Evolutionary conservation across 73 alveolate species (phyloP).

Genomic region (Tetrahymena borealis): DNA sequence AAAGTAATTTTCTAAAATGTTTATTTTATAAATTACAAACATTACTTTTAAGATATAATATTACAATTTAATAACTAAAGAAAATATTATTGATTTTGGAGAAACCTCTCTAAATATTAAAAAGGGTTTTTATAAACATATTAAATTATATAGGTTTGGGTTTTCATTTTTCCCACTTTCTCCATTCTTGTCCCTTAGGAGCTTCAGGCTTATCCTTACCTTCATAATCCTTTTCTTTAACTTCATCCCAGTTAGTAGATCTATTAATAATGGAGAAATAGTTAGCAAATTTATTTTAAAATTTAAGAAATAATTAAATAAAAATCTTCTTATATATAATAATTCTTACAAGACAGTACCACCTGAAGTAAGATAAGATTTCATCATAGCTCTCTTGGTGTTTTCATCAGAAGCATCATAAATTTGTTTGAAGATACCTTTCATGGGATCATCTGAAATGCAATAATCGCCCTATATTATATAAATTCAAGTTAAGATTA

Average conservation of each 20-base stretch:
- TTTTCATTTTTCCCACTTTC: constrained; percentile 44
- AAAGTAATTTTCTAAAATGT: too few relatives aligned
- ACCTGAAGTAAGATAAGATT: constrained; percentile 79
- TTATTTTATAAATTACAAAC: too few relatives aligned
- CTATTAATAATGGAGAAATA: constrained; percentile 10
- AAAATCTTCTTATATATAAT: neutral
- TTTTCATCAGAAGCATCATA: constrained; percentile 94
- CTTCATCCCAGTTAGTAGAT: constrained; percentile 98
- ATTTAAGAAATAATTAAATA: too few relatives aligned
- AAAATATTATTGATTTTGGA: neutral
- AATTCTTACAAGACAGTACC: constrained; percentile 77
- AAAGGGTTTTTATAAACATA: constrained; percentile 38
- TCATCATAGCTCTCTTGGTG: constrained; percentile 98
- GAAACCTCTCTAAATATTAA: neutral
- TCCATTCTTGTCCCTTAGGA: constrained; percentile 95
- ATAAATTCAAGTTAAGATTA: neutral
- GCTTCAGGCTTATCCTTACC: constrained; percentile 95
- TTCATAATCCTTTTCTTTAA: constrained; percentile 90
- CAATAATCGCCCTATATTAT: neutral
- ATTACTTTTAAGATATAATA: too few relatives aligned
- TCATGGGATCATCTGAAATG: constrained; percentile 87
- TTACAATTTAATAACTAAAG: too few relatives aligned
- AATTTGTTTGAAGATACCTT: constrained; percentile 85
- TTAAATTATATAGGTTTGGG: too few relatives aligned
- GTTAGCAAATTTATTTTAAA: too few relatives aligned